Evolutionary conservation across 1,284 basidiomycete species (phyloP).

Genomic region (Sporisorium scitamineum): DNA sequence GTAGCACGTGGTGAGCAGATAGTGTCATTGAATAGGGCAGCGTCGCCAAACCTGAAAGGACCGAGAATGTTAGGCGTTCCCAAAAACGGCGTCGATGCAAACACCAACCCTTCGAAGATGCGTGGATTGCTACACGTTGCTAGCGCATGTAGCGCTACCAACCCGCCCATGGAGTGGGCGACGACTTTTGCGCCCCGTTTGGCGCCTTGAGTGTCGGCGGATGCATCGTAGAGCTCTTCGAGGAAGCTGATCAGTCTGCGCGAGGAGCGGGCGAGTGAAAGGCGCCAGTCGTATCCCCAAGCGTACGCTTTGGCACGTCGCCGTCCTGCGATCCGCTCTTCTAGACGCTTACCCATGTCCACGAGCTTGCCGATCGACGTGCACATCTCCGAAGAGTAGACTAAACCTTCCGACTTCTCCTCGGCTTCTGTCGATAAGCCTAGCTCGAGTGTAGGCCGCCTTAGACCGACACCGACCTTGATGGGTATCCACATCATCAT

Average conservation of each 20-base stretch:
- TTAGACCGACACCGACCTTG: slow-evolving; percentile 63
- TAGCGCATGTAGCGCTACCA: slow-evolving; percentile 68
- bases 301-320: slow-evolving; percentile 56
- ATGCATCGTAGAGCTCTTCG: slow-evolving; percentile 53
- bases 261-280: slow-evolving; percentile 45
- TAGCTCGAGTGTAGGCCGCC: slow-evolving; percentile 63
- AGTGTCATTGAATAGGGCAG: slow-evolving; percentile 59
- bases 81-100: slow-evolving; percentile 65
- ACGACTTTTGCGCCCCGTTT: slow-evolving; percentile 67
- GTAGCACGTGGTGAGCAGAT: slow-evolving; percentile 66
- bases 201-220: slow-evolving; percentile 1
- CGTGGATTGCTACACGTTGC: slow-evolving; percentile 59
- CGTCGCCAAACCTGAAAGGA: slow-evolving; percentile 67
- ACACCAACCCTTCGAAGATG: slow-evolving; percentile 65
- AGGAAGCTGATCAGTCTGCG: slow-evolving; percentile 25
- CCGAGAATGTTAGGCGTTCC: slow-evolving; percentile 69
- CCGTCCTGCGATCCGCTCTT: slow-evolving; percentile 41
- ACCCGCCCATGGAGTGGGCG: slow-evolving; percentile 69
- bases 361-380: slow-evolving; percentile 61
- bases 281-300: slow-evolving; percentile 68
- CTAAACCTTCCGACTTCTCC: slow-evolving; percentile 53
- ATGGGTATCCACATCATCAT: slow-evolving; percentile 67
- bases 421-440: slow-evolving; percentile 60
- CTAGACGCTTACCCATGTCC: slow-evolving; percentile 64
- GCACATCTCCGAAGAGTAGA: slow-evolving; percentile 63